Base-by-base conservation (phyloP, 169 alveolate genomes). In the Plasmodium sp. region DNA sequence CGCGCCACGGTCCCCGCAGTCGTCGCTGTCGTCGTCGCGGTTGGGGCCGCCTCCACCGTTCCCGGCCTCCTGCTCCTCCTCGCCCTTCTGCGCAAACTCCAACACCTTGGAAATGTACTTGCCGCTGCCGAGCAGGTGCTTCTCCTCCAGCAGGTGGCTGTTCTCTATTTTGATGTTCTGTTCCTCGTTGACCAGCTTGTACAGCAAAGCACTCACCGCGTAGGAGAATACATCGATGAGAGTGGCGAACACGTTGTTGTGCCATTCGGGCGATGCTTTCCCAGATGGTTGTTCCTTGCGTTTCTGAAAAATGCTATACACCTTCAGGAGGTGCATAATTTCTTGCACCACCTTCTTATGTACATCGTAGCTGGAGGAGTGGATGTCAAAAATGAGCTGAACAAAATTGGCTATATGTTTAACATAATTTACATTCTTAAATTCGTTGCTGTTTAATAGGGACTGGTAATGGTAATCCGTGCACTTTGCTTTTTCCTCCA, bases 311-410 rank as follows among this genome's bases (percentile, higher is more conserved):
- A 27, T 71, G 1, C 84, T 39, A 6, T 82, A 71, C 3, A 92
- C 77, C 77, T 82, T 92, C 54, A 92, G 45, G 51, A 92, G 58
- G 18, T 92, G 95, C 72, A 82, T 83, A 27, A 82, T 83, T 72
- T 92, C 95, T 33, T 81, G 79, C 33, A 92, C 83, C 18, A 92
- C 92, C 39, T 92, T 92, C 62, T 92, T 92, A 54, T 92, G 84
- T 22, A 92, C 34, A 58, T 92, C 83, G 51, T 92, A 92, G 58
- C 80, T 82, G 7, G 84, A 81, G 14, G 83, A 73, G 39, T 82
- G 92, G 58, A 82, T 92, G 34, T 81, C 95, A 81, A 92, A 92
- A 72, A 92, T 79, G 39, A 92, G 67, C 31, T 92, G 92, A 81
- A 92, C 74, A 79, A 81, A 92, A 33, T 92, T 83, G 33, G 73